These are phyloP conservation scores for Helotiales sp. DNA, from an alignment of 2,329 filamentous ascomycete species.

Conservation along the genomic window DNA sequence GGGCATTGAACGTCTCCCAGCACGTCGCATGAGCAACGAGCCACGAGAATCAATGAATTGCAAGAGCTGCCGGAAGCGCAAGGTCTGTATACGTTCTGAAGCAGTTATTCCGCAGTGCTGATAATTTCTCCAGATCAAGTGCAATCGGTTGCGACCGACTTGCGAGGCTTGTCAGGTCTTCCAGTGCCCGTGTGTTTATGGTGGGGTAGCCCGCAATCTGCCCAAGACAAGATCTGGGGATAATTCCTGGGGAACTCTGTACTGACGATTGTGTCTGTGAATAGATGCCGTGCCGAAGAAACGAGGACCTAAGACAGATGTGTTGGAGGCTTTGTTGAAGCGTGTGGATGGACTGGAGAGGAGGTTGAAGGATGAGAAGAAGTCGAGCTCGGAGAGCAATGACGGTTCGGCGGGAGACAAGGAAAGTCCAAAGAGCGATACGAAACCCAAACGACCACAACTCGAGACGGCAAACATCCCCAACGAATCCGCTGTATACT, in stretches of 20 bases:
- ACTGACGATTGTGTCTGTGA: constrained; percentile 10
- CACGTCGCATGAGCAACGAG: constrained; percentile 50
- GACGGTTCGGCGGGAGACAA: constrained; percentile 32
- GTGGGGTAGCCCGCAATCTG: constrained; percentile 61
- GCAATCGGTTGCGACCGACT: constrained; percentile 80
- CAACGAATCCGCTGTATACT: constrained; percentile 50
- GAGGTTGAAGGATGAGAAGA: constrained; percentile 72
- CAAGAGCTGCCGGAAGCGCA: constrained; percentile 91
- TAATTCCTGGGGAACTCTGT: background rate
- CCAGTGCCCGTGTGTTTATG: constrained; percentile 86
- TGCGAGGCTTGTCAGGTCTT: constrained; percentile 92
- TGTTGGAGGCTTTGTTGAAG: constrained; percentile 82
- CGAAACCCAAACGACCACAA: constrained; percentile 46
- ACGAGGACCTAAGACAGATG: constrained; percentile 86
- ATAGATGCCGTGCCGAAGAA: constrained; percentile 89
- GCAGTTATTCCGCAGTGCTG: constrained; percentile 34
- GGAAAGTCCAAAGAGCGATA: constrained; percentile 37
- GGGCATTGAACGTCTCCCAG: constrained; percentile 44
- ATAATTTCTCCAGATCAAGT: constrained; percentile 74
- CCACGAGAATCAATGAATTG: constrained; percentile 93
- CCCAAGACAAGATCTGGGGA: background rate
- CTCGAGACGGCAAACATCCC: constrained; percentile 47
- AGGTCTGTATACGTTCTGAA: constrained; percentile 60
- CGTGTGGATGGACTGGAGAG: constrained; percentile 85
- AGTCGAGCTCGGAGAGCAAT: constrained; percentile 41